Evolutionary conservation across 192 early-diverging fungal genomes (phyloP).

Genomic region (Lobosporangium transversale): DNA sequence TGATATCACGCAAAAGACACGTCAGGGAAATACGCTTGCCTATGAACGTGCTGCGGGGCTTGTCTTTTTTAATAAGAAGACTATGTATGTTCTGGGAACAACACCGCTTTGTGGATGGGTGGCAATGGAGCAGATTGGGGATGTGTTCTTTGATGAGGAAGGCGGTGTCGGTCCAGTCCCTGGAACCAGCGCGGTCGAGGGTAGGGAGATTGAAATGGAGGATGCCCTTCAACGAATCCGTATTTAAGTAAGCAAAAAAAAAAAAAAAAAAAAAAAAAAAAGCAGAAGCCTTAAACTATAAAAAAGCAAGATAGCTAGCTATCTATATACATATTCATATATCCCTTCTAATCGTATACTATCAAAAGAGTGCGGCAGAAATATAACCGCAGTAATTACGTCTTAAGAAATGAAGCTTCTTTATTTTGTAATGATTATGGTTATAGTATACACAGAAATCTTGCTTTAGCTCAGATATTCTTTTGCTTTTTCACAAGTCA

Average conservation of each 20-base stretch:
- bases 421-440: too few species aligned
- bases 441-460: too few species aligned
- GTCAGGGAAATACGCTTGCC: constrained; percentile 31
- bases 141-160: constrained; percentile 54
- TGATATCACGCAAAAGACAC: constrained; percentile 24
- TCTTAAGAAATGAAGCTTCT: too few species aligned
- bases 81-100: constrained; percentile 62
- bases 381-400: too few species aligned
- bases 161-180: constrained; percentile 46
- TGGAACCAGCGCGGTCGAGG: constrained; percentile 43
- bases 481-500: not conserved
- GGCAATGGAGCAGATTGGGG: constrained; percentile 50
- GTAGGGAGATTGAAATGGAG: constrained; percentile 50
- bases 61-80: constrained; percentile 62
- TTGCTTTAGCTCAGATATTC: too few species aligned
- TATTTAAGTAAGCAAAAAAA: too few species aligned
- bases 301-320: too few species aligned
- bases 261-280: too few species aligned
- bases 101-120: constrained; percentile 69
- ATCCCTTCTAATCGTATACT: too few species aligned
- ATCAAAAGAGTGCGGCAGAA: too few species aligned
- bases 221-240: constrained; percentile 44
- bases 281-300: too few species aligned
- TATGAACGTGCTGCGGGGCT: constrained; percentile 58
- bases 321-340: too few species aligned